These are phyloP conservation scores for Dictyostelium capitatum DNA, from an alignment of 78 protist species.

Conservation along the genomic window DNA sequence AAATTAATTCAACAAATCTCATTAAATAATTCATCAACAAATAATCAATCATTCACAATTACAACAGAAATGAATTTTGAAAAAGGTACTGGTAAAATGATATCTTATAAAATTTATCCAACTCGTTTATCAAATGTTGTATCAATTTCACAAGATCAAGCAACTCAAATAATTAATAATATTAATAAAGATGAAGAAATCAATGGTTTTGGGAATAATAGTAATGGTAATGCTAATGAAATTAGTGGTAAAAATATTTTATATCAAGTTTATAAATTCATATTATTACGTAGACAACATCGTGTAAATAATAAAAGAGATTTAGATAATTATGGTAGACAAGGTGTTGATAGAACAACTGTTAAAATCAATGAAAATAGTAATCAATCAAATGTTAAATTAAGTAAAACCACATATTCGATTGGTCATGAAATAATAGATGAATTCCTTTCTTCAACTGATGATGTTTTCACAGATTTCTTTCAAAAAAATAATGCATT, in stretches of 20 bases:
- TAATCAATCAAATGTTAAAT: neutral
- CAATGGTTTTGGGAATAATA: no score
- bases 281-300: neutral
- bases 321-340: neutral
- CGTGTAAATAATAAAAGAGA: neutral
- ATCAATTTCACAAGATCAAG: neutral
- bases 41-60: neutral
- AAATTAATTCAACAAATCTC: neutral
- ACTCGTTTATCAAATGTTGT: neutral
- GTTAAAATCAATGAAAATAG: neutral
- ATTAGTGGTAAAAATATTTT: neutral
- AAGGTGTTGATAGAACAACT: neutral
- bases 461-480: conserved; percentile 11
- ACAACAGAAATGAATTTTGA: conserved; percentile 11
- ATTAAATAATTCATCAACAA: neutral
- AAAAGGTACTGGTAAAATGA: neutral
- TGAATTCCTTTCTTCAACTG: conserved; percentile 7
- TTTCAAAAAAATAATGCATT: neutral
- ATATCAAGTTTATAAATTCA: neutral
- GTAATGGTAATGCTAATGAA: no score
- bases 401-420: neutral
- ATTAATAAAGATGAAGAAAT: neutral
- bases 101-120: conserved; percentile 21
- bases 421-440: neutral
- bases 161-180: neutral